Conservation (phyloP, 2,329 filamentous ascomycete genomes). For the Paecilomyces formosus region DNA sequence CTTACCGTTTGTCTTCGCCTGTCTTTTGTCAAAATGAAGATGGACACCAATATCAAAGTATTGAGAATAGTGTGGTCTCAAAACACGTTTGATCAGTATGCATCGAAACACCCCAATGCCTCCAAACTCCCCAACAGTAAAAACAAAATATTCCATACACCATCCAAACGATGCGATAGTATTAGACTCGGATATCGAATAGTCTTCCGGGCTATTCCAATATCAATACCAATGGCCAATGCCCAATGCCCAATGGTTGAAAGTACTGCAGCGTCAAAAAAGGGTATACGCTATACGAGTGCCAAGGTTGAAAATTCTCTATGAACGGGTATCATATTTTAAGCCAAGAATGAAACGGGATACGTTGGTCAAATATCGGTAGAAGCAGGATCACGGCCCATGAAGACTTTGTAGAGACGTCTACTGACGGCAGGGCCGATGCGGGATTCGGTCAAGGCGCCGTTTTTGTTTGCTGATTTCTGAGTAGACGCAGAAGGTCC, state of each 20-base stretch:
- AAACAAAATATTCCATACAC: neutral
- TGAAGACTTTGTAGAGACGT: slow-evolving; percentile 44
- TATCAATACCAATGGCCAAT: neutral
- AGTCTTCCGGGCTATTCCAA: no score
- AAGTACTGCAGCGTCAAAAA: neutral
- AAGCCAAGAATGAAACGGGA: slow-evolving; percentile 15
- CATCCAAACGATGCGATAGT: neutral
- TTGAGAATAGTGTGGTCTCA: neutral
- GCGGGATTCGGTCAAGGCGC: slow-evolving; percentile 35
- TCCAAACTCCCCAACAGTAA: neutral
- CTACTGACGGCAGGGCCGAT: slow-evolving; percentile 42
- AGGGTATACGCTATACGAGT: neutral
- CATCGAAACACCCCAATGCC: neutral
- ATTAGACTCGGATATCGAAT: neutral
- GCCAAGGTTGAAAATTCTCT: neutral
- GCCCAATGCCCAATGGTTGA: no score
- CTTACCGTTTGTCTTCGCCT: neutral
- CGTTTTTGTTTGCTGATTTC: slow-evolving; percentile 44
- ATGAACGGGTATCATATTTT: neutral
- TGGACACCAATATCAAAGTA: no score
- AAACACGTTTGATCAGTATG: neutral
- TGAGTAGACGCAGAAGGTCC: slow-evolving; percentile 8
- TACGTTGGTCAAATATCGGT: slow-evolving; percentile 30
- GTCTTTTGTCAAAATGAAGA: neutral
- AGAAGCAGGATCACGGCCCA: slow-evolving; percentile 36